These are phyloP conservation scores for Pichia thaimueangensis DNA, from an alignment of 805 yeast genomes.

Conservation along the genomic window DNA sequence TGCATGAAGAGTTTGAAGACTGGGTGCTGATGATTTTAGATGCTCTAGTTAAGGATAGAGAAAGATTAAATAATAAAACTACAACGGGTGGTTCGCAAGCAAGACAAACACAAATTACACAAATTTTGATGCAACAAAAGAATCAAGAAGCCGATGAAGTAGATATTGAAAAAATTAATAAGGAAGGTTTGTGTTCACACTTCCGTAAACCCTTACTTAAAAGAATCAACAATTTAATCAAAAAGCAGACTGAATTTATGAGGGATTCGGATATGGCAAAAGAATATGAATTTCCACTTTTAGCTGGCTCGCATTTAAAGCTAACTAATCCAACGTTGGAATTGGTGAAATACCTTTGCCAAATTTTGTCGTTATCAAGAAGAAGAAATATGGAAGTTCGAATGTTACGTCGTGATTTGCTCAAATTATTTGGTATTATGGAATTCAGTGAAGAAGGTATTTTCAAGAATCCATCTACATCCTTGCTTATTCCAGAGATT, in stretches of 20 bases:
- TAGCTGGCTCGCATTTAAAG: conserved; percentile 65
- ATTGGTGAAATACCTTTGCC: conserved; percentile 67
- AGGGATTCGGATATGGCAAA: conserved; percentile 54
- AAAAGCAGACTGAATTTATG: conserved; percentile 67
- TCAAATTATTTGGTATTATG: conserved; percentile 67
- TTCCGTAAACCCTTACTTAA: conserved; percentile 60
- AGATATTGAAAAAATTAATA: conserved; percentile 19
- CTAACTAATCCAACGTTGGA: conserved; percentile 71
- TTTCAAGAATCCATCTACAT: conserved; percentile 69
- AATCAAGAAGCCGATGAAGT: conserved; percentile 14
- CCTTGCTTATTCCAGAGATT: conserved; percentile 58
- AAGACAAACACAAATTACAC: conserved; percentile 63
- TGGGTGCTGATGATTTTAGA: conserved; percentile 80
- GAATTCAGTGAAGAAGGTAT: conserved; percentile 77
- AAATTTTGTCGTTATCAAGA: conserved; percentile 61
- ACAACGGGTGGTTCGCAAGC: conserved; percentile 35
- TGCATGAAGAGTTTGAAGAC: conserved; percentile 78
- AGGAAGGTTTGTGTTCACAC: conserved; percentile 44
- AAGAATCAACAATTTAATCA: conserved; percentile 58
- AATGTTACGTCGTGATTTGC: conserved; percentile 64
- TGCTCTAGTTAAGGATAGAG: conserved; percentile 52
- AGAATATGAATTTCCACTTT: conserved; percentile 66
- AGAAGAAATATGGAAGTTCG: conserved; percentile 67
- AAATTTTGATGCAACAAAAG: conserved; percentile 40
- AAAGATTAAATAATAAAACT: conserved; percentile 19